Evolutionary conservation across 2,329 filamentous ascomycete species (phyloP).

Genomic region (Aspergillus alliaceus): DNA sequence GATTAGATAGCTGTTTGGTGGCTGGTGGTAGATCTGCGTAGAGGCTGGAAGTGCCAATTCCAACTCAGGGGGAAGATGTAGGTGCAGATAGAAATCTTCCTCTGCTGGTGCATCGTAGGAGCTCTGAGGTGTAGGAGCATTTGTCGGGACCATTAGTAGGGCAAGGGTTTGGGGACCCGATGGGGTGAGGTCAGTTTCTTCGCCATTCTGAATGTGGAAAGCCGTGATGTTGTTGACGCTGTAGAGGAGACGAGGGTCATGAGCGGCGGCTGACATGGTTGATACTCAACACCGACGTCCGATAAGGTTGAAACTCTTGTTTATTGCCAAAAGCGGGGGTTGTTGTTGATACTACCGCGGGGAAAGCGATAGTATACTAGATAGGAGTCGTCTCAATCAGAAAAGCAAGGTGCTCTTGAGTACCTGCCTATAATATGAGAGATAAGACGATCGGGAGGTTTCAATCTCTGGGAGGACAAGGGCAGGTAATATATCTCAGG

Average conservation of each 20-base stretch:
- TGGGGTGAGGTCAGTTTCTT: slow-evolving; percentile 77
- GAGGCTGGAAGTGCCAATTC: slow-evolving; percentile 91
- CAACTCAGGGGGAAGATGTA: slow-evolving; percentile 91
- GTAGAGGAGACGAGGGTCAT: slow-evolving; percentile 43
- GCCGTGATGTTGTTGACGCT: slow-evolving; percentile 79
- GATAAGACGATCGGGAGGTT: neutral
- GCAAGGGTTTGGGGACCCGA: slow-evolving; percentile 89
- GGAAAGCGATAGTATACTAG: neutral
- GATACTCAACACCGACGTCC: neutral
- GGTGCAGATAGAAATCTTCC: slow-evolving; percentile 95
- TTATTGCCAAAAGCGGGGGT: neutral
- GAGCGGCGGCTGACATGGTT: slow-evolving; percentile 26
- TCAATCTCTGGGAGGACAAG: neutral
- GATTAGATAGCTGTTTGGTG: slow-evolving; percentile 87
- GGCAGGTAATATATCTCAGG: neutral
- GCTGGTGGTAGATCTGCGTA: slow-evolving; percentile 96
- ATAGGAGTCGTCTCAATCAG: no score
- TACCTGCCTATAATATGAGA: neutral
- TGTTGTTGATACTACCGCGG: neutral
- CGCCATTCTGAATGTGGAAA: slow-evolving; percentile 86
- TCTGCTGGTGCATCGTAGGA: slow-evolving; percentile 60
- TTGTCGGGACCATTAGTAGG: slow-evolving; percentile 92
- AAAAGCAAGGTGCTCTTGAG: neutral
- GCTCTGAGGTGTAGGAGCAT: slow-evolving; percentile 62
- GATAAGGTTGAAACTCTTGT: neutral